Base-by-base conservation (phyloP, 129 eudicot genomes). In the Tanacetum coccineum region DNA sequence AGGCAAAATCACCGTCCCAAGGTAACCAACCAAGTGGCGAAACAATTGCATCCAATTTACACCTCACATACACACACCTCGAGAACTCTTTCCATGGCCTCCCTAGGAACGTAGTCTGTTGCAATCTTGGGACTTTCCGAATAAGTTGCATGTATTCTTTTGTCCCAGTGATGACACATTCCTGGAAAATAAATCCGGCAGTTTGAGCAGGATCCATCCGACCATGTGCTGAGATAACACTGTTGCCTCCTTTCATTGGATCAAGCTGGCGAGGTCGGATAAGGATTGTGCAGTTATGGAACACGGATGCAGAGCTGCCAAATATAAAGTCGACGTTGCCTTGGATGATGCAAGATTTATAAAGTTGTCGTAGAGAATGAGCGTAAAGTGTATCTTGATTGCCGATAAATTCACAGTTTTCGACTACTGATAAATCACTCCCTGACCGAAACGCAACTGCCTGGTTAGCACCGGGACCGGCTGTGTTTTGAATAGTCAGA, bases 361-460 rank as follows among this genome's bases (percentile, higher is more conserved):
- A 84, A 70, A 71, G 71, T 17, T 84, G 90, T 1, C 90, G 86
- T 4, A 84, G 70, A 58, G 78, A 61, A 62, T 81, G 81, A 13
- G 84, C 75, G 40, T 81, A 84, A 1, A 84, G 78, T 10, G 90
- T 81, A 73, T 84, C 90, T 74, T 84, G 90, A 40, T 84, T 78
- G 48, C 90, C 82, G 5, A 84, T 30, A 64, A 84, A 75, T 80
- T 84, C 87, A 21, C 86, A 78, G 39, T 81, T 71, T 64, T 78
- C 81, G 0, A 84, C 10, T 0, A 76, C 39, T 2, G 88, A 83
- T n/a, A 30, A 71, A 64, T 83, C 88, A n/a, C 85, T 80, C 39
- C 72, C 81, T 20, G 86, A 84, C 58, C 86, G 64, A 58, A 81
- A 81, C n/a, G 90, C 90, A 17, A 84, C 90, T 36, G 87, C 90